Evolutionary conservation across 2,329 filamentous ascomycete genomes (phyloP).

Genomic region (Neodidymelliopsis sp.): DNA sequence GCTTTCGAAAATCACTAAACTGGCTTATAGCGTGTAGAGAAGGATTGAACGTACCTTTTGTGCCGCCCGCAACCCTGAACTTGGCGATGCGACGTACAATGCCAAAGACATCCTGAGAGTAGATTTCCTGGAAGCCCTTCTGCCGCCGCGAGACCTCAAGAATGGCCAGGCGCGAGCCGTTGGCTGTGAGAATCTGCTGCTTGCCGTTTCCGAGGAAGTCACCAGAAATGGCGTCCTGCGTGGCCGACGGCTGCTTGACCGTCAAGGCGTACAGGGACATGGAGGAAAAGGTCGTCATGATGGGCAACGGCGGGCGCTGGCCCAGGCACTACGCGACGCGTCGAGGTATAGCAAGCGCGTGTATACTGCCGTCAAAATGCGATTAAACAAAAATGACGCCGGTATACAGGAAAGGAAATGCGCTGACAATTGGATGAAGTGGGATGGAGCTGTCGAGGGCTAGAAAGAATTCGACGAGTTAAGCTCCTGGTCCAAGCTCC

Average conservation of each 20-base stretch:
- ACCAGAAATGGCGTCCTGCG: slow-evolving; percentile 89
- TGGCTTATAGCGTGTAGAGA: slow-evolving; percentile 44
- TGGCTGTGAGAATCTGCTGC: slow-evolving; percentile 95
- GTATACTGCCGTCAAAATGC: slow-evolving; percentile 4
- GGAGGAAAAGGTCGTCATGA: slow-evolving; percentile 96
- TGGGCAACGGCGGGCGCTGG: slow-evolving; percentile 50
- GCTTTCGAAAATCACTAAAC: slow-evolving; percentile 59
- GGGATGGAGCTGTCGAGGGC: slow-evolving; percentile 5
- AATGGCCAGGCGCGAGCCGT: slow-evolving; percentile 87
- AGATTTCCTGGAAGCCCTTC: slow-evolving; percentile 83
- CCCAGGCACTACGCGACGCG: slow-evolving; percentile 34
- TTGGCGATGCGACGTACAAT: slow-evolving; percentile 90
- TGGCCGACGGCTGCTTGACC: slow-evolving; percentile 87
- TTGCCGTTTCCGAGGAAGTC: slow-evolving; percentile 97
- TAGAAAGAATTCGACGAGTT: slow-evolving; percentile 8
- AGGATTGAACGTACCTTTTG: slow-evolving; percentile 77
- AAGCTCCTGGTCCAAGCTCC: slow-evolving; percentile 4
- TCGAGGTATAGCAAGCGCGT: slow-evolving; percentile 10
- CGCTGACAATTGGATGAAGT: background rate
- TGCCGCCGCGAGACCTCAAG: slow-evolving; percentile 84
- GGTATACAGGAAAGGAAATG: slow-evolving; percentile 8
- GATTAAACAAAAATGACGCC: slow-evolving; percentile 8
- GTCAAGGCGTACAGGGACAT: slow-evolving; percentile 99
- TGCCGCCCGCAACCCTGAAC: slow-evolving; percentile 91
- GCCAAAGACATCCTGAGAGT: slow-evolving; percentile 94